These are phyloP conservation scores for Candida yuanshanica DNA, from an alignment of 805 yeast genomes.

Conservation along the genomic window DNA sequence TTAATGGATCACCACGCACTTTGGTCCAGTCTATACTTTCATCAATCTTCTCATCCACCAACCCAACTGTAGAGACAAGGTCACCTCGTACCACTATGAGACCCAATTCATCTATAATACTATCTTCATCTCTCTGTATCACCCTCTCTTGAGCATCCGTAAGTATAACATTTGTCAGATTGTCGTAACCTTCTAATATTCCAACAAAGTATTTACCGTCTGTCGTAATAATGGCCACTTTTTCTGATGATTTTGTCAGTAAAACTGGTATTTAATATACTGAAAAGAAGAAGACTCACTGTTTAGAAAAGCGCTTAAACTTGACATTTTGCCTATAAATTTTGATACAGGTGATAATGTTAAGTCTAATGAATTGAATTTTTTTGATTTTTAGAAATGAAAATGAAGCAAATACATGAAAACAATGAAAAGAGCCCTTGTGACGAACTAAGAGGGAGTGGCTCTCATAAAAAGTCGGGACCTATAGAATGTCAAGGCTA, in stretches of 20 bases:
- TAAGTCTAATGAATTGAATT: too few species aligned
- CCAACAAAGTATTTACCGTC: slow-evolving; percentile 51
- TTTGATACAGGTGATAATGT: background rate
- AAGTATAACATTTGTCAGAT: slow-evolving; percentile 54
- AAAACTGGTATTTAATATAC: background rate
- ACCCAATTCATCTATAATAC: slow-evolving; percentile 34
- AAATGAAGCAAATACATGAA: too few species aligned
- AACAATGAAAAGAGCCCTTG: too few species aligned
- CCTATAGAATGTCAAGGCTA: background rate
- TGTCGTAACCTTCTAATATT: slow-evolving; percentile 55
- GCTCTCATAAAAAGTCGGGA: too few species aligned
- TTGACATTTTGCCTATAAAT: slow-evolving; percentile 14
- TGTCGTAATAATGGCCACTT: slow-evolving; percentile 50
- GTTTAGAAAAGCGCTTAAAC: slow-evolving; percentile 17
- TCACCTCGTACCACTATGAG: slow-evolving; percentile 54
- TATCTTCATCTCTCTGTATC: slow-evolving; percentile 31
- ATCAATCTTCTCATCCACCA: slow-evolving; percentile 40
- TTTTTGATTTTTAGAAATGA: too few species aligned
- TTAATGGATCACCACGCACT: slow-evolving; percentile 19
- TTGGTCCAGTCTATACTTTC: slow-evolving; percentile 30
- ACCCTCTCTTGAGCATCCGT: slow-evolving; percentile 46
- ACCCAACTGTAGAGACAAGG: slow-evolving; percentile 50
- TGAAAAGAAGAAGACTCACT: slow-evolving; percentile 11
- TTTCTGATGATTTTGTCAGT: slow-evolving; percentile 28
- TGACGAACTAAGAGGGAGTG: too few species aligned